These are phyloP conservation scores for Truncatella angustata DNA, from an alignment of 2,329 filamentous ascomycete species.

Conservation along the genomic window DNA sequence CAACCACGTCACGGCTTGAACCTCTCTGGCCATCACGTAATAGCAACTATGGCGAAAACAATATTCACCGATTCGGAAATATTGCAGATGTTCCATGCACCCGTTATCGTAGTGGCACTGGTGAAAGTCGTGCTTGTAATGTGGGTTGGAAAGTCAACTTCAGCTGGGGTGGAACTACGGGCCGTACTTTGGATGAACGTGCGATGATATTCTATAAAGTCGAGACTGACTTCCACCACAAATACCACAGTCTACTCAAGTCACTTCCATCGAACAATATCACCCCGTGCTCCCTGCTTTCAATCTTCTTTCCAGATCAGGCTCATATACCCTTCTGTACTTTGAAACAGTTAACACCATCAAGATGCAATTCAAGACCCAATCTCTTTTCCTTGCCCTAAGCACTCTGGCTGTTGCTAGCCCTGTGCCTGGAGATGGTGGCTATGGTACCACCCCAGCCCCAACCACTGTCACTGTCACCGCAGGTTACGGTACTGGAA, in stretches of 20 bases:
- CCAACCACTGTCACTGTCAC: constrained; percentile 2
- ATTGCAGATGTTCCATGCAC: not conserved
- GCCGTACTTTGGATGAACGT: not conserved
- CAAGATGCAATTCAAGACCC: constrained; percentile 6
- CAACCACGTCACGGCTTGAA: not conserved
- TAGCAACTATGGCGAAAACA: not conserved
- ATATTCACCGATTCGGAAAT: constrained; percentile 1
- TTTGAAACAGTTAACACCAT: not conserved
- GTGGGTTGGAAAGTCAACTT: not conserved
- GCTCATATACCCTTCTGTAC: not conserved
- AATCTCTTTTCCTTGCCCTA: constrained; percentile 1
- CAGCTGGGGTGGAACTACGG: not conserved
- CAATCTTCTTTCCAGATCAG: not conserved
- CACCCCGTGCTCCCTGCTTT: not conserved
- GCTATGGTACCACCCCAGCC: not conserved
- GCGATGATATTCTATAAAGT: not conserved
- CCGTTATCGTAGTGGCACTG: not conserved
- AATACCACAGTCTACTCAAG: not conserved
- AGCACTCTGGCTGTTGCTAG: constrained; percentile 3
- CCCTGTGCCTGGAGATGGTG: constrained; percentile 3
- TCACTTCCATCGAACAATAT: not conserved
- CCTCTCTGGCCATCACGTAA: not conserved
- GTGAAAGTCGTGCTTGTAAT: not conserved
- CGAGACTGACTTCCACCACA: not conserved
- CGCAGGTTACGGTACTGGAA: not conserved